Evolutionary conservation across 1,284 basidiomycete genomes (phyloP).

Genomic region (Mycena sp.): DNA sequence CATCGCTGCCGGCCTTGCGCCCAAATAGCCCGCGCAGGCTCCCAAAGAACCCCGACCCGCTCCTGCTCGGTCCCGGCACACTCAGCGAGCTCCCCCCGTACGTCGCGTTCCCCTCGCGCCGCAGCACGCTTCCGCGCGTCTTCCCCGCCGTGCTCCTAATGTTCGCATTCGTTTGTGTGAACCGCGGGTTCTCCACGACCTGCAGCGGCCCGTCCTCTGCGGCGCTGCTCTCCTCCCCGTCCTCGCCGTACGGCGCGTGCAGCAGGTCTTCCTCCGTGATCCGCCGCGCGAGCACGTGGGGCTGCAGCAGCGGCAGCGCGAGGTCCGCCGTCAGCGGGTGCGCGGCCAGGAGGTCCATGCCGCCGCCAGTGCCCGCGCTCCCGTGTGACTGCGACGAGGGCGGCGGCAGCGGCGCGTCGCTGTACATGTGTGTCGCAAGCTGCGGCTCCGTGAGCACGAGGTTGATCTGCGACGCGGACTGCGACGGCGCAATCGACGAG

Average conservation of each 20-base stretch:
- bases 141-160: too few relatives aligned
- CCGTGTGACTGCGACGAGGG: constrained; percentile 17
- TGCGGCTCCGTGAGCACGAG: constrained; percentile 15
- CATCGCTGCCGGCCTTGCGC: constrained; percentile 19
- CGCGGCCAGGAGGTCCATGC: constrained; percentile 59
- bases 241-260: constrained; percentile 40
- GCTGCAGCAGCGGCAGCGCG: constrained; percentile 10
- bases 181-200: constrained; percentile 70
- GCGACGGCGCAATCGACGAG: constrained; percentile 63
- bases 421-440: constrained; percentile 24
- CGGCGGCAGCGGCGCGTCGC: constrained; percentile 24
- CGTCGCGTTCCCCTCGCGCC: not conserved
- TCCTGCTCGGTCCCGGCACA: not conserved
- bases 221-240: constrained; percentile 45
- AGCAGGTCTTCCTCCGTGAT: constrained; percentile 56
- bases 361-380: not conserved
- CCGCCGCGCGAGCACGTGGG: constrained; percentile 45
- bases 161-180: too few relatives aligned
- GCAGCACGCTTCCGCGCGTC: not conserved
- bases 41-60: constrained; percentile 48
- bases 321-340: constrained; percentile 50
- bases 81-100: constrained; percentile 10
- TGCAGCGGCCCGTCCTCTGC: constrained; percentile 47
- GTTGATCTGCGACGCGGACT: constrained; percentile 69
- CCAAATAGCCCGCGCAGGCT: constrained; percentile 52